Conservation (phyloP, 2,329 filamentous ascomycete species). For the Verticillium zaregamsianum region DNA sequence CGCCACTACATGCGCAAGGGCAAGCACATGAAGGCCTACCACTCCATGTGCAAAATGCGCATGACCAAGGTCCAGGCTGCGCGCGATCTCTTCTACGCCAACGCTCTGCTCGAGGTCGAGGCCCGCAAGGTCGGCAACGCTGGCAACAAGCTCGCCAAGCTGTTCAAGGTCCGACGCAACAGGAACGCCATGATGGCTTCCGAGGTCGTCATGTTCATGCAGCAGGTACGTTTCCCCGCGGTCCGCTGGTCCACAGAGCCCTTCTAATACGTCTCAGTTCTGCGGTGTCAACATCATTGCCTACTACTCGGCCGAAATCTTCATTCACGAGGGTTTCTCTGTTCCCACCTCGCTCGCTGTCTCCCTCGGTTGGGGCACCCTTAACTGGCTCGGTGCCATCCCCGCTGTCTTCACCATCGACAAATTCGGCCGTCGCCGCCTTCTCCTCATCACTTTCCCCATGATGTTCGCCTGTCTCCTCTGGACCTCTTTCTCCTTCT, state of each 20-base stretch:
- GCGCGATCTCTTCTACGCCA: constrained; percentile 52
- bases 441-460: constrained; percentile 61
- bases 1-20: constrained; percentile 47
- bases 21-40: constrained; percentile 41
- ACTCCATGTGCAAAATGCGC: constrained; percentile 40
- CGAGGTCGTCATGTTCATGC: constrained; percentile 64
- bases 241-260: not conserved
- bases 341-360: constrained; percentile 50
- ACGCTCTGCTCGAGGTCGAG: constrained; percentile 52
- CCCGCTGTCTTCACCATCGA: constrained; percentile 65
- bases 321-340: constrained; percentile 26
- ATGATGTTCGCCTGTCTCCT: constrained; percentile 53
- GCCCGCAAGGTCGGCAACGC: constrained; percentile 29
- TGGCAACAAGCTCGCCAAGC: constrained; percentile 26
- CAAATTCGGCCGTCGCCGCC: constrained; percentile 60
- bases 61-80: constrained; percentile 50
- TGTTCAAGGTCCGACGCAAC: constrained; percentile 58
- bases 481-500: constrained; percentile 43
- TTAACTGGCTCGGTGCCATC: constrained; percentile 62
- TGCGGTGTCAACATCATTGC: constrained; percentile 23
- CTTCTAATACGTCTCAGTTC: not conserved
- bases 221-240: constrained; percentile 37
- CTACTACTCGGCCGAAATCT: constrained; percentile 60
- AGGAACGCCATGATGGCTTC: constrained; percentile 57
- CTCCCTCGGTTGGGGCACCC: constrained; percentile 59